These are phyloP conservation scores for Hippophae gyantsensis DNA, from an alignment of 306 rosid genomes.

Conservation along the genomic window DNA sequence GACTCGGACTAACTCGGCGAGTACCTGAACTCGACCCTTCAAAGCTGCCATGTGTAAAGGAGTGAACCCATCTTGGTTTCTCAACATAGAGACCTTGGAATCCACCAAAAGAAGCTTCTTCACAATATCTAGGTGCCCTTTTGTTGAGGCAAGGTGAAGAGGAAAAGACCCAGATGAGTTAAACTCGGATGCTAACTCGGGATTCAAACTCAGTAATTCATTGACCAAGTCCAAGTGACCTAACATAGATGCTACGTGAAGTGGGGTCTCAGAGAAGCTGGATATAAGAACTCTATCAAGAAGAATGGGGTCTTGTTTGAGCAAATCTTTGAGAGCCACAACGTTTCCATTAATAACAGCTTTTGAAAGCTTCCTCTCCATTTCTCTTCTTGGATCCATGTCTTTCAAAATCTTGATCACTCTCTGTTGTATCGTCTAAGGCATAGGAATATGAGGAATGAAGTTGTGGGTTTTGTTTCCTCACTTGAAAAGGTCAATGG, in stretches of 20 bases:
- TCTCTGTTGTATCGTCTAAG: no score
- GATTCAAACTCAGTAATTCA: conserved; percentile 17
- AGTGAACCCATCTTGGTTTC: conserved; percentile 24
- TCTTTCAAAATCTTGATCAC: no score
- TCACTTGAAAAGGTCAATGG: no score
- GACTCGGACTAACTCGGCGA: conserved; percentile 15
- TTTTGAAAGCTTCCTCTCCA: conserved; percentile 20
- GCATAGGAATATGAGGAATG: no score
- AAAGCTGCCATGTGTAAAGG: conserved; percentile 26
- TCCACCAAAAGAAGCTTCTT: conserved; percentile 14
- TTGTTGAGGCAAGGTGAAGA: conserved; percentile 21
- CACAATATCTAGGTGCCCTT: conserved; percentile 17
- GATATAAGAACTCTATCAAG: conserved; percentile 12
- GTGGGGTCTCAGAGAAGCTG: conserved; percentile 18
- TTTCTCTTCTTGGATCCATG: not conserved
- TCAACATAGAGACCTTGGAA: conserved; percentile 4
- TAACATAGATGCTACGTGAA: conserved; percentile 23
- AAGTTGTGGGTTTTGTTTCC: no score
- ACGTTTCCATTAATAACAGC: conserved; percentile 11
- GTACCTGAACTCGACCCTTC: conserved; percentile 20
- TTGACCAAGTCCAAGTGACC: conserved; percentile 9
- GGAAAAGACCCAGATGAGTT: conserved; percentile 22
- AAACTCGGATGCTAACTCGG: conserved; percentile 18
- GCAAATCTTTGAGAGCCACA: conserved; percentile 10
- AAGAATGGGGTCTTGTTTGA: conserved; percentile 18